These are phyloP conservation scores for Daldinia sp. DNA, from an alignment of 2,329 filamentous ascomycete species.

Conservation along the genomic window DNA sequence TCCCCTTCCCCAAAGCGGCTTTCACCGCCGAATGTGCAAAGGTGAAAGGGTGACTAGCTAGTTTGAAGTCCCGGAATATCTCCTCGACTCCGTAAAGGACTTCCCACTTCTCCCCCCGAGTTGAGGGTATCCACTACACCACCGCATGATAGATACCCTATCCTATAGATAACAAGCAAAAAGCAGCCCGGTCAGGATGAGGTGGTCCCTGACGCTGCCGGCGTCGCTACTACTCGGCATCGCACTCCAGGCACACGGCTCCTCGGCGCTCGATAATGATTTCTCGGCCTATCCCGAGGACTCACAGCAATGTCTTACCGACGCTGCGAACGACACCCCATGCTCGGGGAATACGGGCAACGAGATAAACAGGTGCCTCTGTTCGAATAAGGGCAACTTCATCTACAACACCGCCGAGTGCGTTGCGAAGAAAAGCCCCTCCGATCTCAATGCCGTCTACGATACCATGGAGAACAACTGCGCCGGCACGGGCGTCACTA, in stretches of 20 bases:
- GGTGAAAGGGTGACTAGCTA: background rate
- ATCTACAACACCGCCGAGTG: constrained; percentile 61
- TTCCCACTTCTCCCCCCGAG: background rate
- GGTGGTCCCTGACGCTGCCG: constrained; percentile 38
- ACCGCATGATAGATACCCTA: background rate
- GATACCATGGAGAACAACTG: constrained; percentile 60
- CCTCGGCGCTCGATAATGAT: constrained; percentile 53
- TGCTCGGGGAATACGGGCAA: constrained; percentile 57
- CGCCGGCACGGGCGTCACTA: constrained; percentile 57
- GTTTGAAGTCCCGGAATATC: background rate
- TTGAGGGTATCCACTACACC: constrained; percentile 1
- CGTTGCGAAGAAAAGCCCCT: constrained; percentile 54
- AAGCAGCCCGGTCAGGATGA: constrained; percentile 33
- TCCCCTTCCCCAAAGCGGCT: background rate
- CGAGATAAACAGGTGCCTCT: constrained; percentile 63
- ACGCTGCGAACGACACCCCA: constrained; percentile 54
- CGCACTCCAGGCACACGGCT: constrained; percentile 44
- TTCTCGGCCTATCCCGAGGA: constrained; percentile 59
- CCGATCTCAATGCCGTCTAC: constrained; percentile 59
- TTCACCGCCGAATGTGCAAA: constrained; percentile 1
- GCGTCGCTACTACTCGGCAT: constrained; percentile 47
- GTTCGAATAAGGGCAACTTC: constrained; percentile 63
- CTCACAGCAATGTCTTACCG: constrained; percentile 59
- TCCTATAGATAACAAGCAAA: background rate
- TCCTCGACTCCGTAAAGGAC: background rate